phyloP scores from a whole-genome alignment of 2,329 filamentous ascomycete genomes.

The Penicillium brevicompactum region DNA sequence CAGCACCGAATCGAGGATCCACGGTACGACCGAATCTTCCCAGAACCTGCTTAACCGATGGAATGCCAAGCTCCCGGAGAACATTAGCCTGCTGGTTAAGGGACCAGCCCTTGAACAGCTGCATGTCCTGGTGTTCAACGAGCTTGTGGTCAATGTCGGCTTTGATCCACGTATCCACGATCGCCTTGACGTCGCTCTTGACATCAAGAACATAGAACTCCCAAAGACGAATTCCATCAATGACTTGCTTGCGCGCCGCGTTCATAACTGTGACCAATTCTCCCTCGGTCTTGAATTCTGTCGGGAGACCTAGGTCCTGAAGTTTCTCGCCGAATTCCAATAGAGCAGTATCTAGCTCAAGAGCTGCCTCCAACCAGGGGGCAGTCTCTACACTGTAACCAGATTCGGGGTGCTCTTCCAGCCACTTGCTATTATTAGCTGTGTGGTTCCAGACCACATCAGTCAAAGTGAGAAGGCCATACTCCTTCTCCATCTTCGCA shows the following conservation, averaged over 20 bases:
- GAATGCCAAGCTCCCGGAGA: conserved; percentile 69
- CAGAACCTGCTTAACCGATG: conserved; percentile 73
- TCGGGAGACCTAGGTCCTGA: conserved; percentile 72
- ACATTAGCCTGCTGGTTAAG: conserved; percentile 61
- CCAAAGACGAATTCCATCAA: conserved; percentile 80
- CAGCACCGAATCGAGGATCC: conserved; percentile 70
- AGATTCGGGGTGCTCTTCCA: conserved; percentile 89
- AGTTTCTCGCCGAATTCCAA: conserved; percentile 64
- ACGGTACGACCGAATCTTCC: conserved; percentile 74
- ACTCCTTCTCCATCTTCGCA: conserved; percentile 77
- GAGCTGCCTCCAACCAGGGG: conserved; percentile 66
- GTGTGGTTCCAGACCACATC: conserved; percentile 99
- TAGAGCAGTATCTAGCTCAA: conserved; percentile 79
- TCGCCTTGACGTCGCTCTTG: conserved; percentile 68
- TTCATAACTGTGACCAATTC: conserved; percentile 83
- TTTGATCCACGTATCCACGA: conserved; percentile 71
- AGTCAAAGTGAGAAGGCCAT: conserved; percentile 83
- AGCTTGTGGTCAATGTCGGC: conserved; percentile 13
- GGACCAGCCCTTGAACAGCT: conserved; percentile 56
- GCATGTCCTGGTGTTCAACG: conserved; percentile 36
- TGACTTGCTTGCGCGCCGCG: conserved; percentile 76
- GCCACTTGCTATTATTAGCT: conserved; percentile 91
- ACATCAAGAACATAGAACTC: conserved; percentile 89
- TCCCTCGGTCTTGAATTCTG: conserved; percentile 67
- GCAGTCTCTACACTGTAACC: conserved; percentile 94